Evolutionary conservation across 371 early-diverging fungal genomes (phyloP).

Genomic region (Dichotomocladium elegans): DNA sequence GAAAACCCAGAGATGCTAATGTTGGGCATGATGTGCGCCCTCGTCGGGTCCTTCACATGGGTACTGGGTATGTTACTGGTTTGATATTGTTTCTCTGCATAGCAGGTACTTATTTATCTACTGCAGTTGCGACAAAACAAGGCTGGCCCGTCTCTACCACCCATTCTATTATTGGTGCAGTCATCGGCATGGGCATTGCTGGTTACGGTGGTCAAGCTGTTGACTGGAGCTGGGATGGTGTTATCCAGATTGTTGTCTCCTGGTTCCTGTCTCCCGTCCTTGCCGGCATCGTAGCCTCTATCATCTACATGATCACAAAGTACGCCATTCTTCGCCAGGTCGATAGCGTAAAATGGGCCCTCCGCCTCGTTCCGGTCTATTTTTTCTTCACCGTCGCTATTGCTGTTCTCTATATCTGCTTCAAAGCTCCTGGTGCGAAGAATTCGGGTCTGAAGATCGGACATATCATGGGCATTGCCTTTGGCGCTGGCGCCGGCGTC

Average conservation of each 20-base stretch:
- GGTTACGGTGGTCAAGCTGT: constrained; percentile 66
- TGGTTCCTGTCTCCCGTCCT: constrained; percentile 76
- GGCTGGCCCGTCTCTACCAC: constrained; percentile 63
- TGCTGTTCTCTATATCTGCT: constrained; percentile 71
- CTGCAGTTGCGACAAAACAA: constrained; percentile 52
- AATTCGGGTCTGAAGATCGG: constrained; percentile 34
- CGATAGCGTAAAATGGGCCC: constrained; percentile 72
- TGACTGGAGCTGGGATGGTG: constrained; percentile 69
- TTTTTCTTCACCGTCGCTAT: constrained; percentile 71
- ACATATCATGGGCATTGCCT: constrained; percentile 53
- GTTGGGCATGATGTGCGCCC: constrained; percentile 80
- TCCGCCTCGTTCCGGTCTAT: constrained; percentile 77
- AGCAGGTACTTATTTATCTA: too few species aligned
- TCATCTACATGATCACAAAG: constrained; percentile 66
- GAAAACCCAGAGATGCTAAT: constrained; percentile 71
- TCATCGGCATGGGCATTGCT: constrained; percentile 76
- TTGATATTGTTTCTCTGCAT: too few species aligned
- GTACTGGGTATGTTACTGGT: constrained; percentile 42
- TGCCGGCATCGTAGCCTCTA: constrained; percentile 64
- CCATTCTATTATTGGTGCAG: constrained; percentile 76
- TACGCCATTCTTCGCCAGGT: constrained; percentile 56
- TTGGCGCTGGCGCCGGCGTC: constrained; percentile 55
- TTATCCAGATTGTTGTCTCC: constrained; percentile 69
- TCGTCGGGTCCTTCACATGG: constrained; percentile 77
- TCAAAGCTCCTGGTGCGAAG: constrained; percentile 60